Percentiles rank a stretch among this genome's conserved stretches.
Evolutionary conservation across 306 rosid species (phyloP).

Genomic region (Sophora flavescens): DNA sequence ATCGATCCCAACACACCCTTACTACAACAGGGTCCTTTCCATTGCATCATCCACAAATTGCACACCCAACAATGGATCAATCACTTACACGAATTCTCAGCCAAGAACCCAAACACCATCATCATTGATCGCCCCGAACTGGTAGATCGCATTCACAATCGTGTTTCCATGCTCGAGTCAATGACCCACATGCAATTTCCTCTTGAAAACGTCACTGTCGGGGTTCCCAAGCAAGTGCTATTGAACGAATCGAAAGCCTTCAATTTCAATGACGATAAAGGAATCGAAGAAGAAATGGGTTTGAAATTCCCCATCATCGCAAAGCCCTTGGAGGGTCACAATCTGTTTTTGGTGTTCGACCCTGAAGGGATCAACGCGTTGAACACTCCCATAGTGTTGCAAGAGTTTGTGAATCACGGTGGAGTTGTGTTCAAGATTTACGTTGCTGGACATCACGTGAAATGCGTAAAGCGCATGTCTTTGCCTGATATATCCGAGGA

Average conservation of each 20-base stretch:
- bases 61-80: conserved; percentile 41
- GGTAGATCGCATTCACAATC: conserved; percentile 42
- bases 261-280: background rate
- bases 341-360: conserved; percentile 59
- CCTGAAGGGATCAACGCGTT: conserved; percentile 46
- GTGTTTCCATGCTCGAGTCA: conserved; percentile 51
- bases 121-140: conserved; percentile 53
- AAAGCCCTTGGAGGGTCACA: conserved; percentile 61
- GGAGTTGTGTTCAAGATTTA: conserved; percentile 77
- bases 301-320: conserved; percentile 48
- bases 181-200: conserved; percentile 9
- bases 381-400: conserved; percentile 57
- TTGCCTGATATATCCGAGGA: conserved; percentile 52
- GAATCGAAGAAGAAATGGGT: conserved; percentile 16
- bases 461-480: conserved; percentile 69
- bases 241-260: conserved; percentile 12
- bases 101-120: conserved; percentile 25
- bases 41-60: conserved; percentile 57
- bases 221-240: conserved; percentile 45
- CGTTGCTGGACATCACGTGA: conserved; percentile 60
- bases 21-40: conserved; percentile 49
- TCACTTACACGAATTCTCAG: conserved; percentile 40
- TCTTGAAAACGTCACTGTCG: conserved; percentile 20
- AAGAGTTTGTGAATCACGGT: conserved; percentile 79
- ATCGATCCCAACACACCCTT: conserved; percentile 45